phyloP scores from a whole-genome alignment of 257 asterid genomes.

The Ophiorrhiza pumila region DNA sequence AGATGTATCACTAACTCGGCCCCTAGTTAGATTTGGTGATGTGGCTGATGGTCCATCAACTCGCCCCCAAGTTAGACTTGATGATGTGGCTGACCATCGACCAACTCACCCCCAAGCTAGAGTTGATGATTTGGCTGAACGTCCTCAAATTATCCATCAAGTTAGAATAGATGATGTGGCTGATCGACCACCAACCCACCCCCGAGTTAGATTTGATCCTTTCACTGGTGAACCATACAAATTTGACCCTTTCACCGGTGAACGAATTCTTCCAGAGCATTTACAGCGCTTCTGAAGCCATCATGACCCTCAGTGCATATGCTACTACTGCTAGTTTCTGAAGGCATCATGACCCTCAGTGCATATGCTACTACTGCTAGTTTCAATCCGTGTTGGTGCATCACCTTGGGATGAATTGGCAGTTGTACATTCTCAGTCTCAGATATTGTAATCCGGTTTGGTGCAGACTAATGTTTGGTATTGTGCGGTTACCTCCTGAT shows the following conservation, averaged over 20 bases:
- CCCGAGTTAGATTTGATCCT: conserved; percentile 72
- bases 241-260: conserved; percentile 94
- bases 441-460: not conserved
- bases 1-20: not conserved
- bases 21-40: not conserved
- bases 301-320: not conserved
- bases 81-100: conserved; percentile 14
- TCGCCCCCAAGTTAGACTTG: conserved; percentile 59
- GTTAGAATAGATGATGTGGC: not conserved
- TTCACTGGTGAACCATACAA: conserved; percentile 76
- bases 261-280: conserved; percentile 55
- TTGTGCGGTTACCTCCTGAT: not conserved
- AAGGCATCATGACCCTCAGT: conserved; percentile 9
- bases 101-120: conserved; percentile 17
- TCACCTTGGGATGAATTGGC: not conserved
- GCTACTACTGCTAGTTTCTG: conserved; percentile 5
- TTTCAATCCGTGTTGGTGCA: not conserved
- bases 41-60: conserved; percentile 29
- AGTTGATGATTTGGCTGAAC: conserved; percentile 7
- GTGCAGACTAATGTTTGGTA: not conserved
- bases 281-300: conserved; percentile 31
- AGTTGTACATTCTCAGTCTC: not conserved
- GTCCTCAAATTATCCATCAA: not conserved
- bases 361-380: not conserved
- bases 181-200: conserved; percentile 39